phyloP scores from a whole-genome alignment of 257 asterid species.

The Parsonsia alboflavescens region DNA sequence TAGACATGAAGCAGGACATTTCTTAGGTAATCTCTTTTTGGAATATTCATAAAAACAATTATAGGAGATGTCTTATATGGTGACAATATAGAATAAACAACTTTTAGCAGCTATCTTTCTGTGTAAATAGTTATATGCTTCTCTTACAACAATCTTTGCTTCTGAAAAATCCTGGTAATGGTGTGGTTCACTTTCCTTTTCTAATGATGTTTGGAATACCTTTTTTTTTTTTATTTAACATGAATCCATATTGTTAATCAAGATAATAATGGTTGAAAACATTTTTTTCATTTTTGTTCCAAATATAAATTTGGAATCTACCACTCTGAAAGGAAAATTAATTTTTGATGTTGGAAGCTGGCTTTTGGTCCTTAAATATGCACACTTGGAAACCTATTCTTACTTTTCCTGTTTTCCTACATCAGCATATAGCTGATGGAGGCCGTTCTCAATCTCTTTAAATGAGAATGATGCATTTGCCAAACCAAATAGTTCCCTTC shows the following conservation, averaged over 20 bases:
- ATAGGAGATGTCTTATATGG: background rate
- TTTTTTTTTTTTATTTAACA: no score
- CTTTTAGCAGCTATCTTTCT: no score
- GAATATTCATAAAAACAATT: background rate
- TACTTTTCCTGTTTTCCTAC: background rate
- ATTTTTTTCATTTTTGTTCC: no score
- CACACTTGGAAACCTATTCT: background rate
- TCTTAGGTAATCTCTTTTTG: constrained; percentile 54
- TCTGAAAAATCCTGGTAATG: background rate
- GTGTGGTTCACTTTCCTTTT: background rate
- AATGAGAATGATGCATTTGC: background rate
- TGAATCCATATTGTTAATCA: no score
- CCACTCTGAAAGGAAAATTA: background rate
- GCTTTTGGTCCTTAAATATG: background rate
- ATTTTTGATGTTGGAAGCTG: background rate
- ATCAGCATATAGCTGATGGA: background rate
- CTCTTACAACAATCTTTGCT: background rate
- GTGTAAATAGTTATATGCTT: background rate
- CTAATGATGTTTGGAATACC: background rate
- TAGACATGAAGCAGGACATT: constrained; percentile 96
- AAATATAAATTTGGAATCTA: background rate
- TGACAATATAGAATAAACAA: background rate
- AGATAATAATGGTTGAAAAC: background rate
- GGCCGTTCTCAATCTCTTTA: background rate
- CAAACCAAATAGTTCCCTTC: background rate